Evolutionary conservation across 1,284 basidiomycete genomes (phyloP).

Genomic region (Trametes sp.): DNA sequence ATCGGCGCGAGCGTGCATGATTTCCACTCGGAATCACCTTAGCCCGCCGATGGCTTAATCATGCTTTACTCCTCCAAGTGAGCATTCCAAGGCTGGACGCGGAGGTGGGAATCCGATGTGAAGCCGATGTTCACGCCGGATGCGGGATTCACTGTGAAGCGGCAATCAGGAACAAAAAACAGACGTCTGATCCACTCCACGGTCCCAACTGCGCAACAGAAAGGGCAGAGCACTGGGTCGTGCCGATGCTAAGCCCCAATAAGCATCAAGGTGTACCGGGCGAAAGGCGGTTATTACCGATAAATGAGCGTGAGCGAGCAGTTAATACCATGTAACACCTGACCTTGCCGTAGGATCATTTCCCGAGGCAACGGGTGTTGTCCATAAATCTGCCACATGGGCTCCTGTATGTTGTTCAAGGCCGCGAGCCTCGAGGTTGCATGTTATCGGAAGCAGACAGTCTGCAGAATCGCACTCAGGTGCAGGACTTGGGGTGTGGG

Average conservation of each 20-base stretch:
- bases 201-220: not conserved
- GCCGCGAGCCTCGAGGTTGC: not conserved
- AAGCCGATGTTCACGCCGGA: not conserved
- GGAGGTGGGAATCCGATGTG: not conserved
- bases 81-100: not conserved
- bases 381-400: constrained; percentile 1
- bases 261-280: not conserved
- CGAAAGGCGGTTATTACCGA: not conserved
- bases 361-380: constrained; percentile 10
- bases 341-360: constrained; percentile 14
- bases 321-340: not conserved
- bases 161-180: not conserved
- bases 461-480: no score
- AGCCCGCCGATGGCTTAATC: constrained; percentile 1
- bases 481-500: no score
- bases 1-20: not conserved
- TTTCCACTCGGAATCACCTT: not conserved
- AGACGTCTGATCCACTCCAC: not conserved
- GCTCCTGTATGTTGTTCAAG: not conserved
- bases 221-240: not conserved
- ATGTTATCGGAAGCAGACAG: no score
- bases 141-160: not conserved
- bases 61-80: not conserved
- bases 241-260: not conserved
- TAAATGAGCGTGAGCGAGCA: not conserved